Conservation (phyloP, 2,329 filamentous ascomycete genomes). For the Thermoascus crustaceus region DNA sequence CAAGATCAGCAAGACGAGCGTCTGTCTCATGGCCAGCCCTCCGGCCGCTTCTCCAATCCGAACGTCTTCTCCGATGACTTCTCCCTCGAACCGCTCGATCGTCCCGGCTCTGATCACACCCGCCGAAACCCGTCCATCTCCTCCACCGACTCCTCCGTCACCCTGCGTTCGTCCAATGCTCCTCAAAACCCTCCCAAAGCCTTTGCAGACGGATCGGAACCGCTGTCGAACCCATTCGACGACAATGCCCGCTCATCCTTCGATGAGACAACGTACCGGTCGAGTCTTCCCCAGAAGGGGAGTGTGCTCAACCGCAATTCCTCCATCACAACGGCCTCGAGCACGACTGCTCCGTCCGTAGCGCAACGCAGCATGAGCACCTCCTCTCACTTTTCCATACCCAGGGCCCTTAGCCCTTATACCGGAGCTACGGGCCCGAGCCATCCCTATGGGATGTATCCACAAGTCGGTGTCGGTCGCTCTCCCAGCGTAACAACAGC, state of each 20-base stretch:
- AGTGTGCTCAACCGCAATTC: slow-evolving; percentile 25
- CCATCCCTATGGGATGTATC: slow-evolving; percentile 78
- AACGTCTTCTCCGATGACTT: slow-evolving; percentile 44
- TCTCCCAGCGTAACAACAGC: slow-evolving; percentile 63
- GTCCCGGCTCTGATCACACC: slow-evolving; percentile 23
- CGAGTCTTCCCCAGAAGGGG: slow-evolving; percentile 29
- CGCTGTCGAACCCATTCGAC: slow-evolving; percentile 26
- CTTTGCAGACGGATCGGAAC: slow-evolving; percentile 16
- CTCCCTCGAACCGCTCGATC: slow-evolving; percentile 35
- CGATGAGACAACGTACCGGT: slow-evolving; percentile 23
- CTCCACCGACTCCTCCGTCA: slow-evolving; percentile 27
- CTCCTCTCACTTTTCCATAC: slow-evolving; percentile 39
- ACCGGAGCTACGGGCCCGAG: slow-evolving; percentile 65
- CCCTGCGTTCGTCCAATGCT: slow-evolving; percentile 18
- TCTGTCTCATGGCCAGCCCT: slow-evolving; percentile 21
- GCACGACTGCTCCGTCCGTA: slow-evolving; percentile 22
- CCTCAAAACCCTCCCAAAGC: slow-evolving; percentile 1
- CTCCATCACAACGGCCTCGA: slow-evolving; percentile 18
- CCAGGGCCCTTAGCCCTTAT: slow-evolving; percentile 55
- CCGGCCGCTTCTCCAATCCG: slow-evolving; percentile 28
- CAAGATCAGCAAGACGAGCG: slow-evolving; percentile 20
- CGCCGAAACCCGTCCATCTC: slow-evolving; percentile 22
- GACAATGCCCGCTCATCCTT: slow-evolving; percentile 28
- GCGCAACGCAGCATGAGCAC: slow-evolving; percentile 35
- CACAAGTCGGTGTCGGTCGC: slow-evolving; percentile 54